Percentiles rank a stretch among this genome's conserved stretches.
Evolutionary conservation across 2,329 filamentous ascomycete genomes (phyloP).

Genomic region (Fusarium pseudograminearum): DNA sequence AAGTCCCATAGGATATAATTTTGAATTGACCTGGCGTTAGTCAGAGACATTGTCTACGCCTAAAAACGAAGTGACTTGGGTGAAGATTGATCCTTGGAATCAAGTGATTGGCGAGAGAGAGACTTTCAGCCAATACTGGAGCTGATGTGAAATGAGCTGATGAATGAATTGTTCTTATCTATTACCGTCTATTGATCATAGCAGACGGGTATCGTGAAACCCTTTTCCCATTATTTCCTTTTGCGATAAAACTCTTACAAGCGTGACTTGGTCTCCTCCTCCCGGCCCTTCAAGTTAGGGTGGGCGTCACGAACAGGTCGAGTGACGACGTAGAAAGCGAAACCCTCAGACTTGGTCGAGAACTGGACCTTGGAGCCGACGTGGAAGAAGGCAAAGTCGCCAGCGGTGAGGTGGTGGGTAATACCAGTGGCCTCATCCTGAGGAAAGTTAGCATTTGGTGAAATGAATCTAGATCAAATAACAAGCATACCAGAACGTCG

Average conservation of each 20-base stretch:
- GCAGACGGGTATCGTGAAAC: conserved; percentile 1
- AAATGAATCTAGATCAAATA: rapidly evolving
- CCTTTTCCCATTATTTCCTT: background rate
- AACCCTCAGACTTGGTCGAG: conserved; percentile 43
- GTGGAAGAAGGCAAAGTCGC: conserved; percentile 46
- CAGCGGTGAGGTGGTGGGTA: conserved; percentile 40
- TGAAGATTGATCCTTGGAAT: rapidly evolving
- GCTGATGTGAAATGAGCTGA: rapidly evolving
- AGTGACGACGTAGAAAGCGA: conserved; percentile 45
- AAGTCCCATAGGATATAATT: no score
- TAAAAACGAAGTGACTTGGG: rapidly evolving
- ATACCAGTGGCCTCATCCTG: conserved; percentile 46
- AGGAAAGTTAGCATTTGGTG: background rate
- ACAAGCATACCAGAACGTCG: conserved; percentile 39
- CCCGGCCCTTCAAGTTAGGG: conserved; percentile 41
- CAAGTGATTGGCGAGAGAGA: rapidly evolving
- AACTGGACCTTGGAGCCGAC: conserved; percentile 47
- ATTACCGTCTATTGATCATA: conserved; percentile 14
- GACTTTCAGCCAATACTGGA: background rate
- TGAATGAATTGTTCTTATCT: conserved; percentile 4
- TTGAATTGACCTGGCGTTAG: no score
- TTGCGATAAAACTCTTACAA: conserved; percentile 11
- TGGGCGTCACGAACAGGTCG: conserved; percentile 41
- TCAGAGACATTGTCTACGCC: background rate
- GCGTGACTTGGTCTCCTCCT: conserved; percentile 40